phyloP scores from a whole-genome alignment of 495 filamentous ascomycete genomes.

The Trichoderma reesei region DNA sequence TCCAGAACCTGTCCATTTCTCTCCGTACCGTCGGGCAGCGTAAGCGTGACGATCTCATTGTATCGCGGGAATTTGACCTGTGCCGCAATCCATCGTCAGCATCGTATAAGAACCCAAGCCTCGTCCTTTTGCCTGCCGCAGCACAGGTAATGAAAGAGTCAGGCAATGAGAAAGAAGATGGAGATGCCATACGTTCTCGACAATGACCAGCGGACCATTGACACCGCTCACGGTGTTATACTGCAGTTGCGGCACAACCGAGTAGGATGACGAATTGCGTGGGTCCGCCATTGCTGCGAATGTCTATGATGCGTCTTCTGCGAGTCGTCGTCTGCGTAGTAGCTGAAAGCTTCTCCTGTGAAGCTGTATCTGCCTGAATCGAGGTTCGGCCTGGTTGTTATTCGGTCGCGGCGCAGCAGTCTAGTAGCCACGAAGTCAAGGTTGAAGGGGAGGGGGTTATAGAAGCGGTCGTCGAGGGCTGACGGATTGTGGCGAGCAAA shows the following conservation, averaged over 20 bases:
- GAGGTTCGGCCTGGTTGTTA: neutral
- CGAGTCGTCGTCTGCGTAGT: neutral
- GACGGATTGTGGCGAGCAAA: neutral
- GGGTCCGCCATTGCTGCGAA: conserved; percentile 57
- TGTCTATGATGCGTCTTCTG: neutral
- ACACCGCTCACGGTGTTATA: conserved; percentile 99
- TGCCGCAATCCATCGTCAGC: conserved; percentile 24
- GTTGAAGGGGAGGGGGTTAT: neutral
- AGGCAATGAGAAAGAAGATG: neutral
- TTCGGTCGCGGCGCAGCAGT: neutral
- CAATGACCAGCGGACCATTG: conserved; percentile 93
- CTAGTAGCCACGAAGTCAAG: neutral
- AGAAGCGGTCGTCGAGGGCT: neutral
- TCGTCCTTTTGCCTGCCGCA: neutral
- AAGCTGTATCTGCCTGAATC: neutral
- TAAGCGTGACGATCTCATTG: conserved; percentile 96
- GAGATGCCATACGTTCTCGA: conserved; percentile 67
- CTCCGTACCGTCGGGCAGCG: conserved; percentile 89
- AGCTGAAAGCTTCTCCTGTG: neutral
- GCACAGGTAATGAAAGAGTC: neutral
- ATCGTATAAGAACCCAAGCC: neutral
- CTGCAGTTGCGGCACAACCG: conserved; percentile 71
- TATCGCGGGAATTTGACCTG: conserved; percentile 94
- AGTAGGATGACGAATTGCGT: conserved; percentile 61
- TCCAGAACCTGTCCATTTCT: conserved; percentile 93